These are phyloP conservation scores for Oropetium thomaeum DNA, from an alignment of 176 grass and related monocot genomes.

Conservation along the genomic window DNA sequence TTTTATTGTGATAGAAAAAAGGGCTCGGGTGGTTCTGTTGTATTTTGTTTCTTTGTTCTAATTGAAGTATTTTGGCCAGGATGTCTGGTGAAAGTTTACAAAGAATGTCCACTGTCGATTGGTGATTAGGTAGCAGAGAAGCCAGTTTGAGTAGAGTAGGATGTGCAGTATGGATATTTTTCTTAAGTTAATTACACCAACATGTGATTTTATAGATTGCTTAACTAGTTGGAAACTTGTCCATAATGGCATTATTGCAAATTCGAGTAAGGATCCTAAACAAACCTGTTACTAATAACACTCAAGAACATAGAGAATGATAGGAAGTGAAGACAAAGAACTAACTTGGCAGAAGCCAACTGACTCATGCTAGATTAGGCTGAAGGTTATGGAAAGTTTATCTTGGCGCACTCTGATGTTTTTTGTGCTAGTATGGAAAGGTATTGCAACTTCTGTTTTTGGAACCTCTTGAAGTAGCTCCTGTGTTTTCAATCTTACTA, in stretches of 20 bases:
- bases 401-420: no score
- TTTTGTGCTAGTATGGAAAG: background rate
- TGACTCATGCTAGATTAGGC: no score
- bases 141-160: background rate
- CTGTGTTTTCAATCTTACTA: background rate
- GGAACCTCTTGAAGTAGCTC: constrained; percentile 3
- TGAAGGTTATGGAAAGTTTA: no score
- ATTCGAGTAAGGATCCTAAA: no score
- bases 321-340: no score
- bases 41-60: background rate
- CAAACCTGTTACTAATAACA: no score
- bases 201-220: background rate
- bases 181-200: background rate
- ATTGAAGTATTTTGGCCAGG: background rate
- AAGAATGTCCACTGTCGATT: background rate
- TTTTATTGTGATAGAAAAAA: background rate
- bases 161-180: background rate
- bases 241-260: no score
- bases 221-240: no score
- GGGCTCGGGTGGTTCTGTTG: background rate
- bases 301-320: no score
- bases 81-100: background rate
- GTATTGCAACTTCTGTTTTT: background rate
- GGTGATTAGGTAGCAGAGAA: background rate
- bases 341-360: no score